phyloP scores from a whole-genome alignment of 2,329 filamentous ascomycete genomes.

The Bipolaris gigantea region DNA sequence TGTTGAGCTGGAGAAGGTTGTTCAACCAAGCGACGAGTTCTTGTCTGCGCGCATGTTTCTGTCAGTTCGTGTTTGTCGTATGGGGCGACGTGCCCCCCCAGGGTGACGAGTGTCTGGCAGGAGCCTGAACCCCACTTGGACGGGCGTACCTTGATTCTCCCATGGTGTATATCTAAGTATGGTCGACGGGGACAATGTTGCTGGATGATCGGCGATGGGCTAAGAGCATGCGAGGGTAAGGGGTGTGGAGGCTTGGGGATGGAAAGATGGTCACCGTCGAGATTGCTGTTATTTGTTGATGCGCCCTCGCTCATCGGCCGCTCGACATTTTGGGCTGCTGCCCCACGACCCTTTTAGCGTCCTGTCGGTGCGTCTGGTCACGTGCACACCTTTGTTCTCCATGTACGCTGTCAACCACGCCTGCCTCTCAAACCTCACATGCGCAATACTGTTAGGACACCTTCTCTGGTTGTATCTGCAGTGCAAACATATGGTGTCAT shows the following conservation, averaged over 20 bases:
- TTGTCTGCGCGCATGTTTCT: slow-evolving; percentile 65
- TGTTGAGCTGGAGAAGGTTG: slow-evolving; percentile 94
- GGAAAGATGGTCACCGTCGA: slow-evolving; percentile 11
- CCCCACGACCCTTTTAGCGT: slow-evolving; percentile 22
- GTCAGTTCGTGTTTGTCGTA: slow-evolving; percentile 22
- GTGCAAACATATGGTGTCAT: too few species aligned
- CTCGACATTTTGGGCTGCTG: slow-evolving; percentile 22
- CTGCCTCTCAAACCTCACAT: not conserved
- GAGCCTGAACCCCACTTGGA: slow-evolving; percentile 6
- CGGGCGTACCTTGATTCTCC: slow-evolving; percentile 63
- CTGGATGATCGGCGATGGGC: slow-evolving; percentile 7
- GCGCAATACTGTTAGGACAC: not conserved
- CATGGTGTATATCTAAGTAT: slow-evolving; percentile 49
- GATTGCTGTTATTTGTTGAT: slow-evolving; percentile 33
- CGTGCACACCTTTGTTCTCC: slow-evolving; percentile 5
- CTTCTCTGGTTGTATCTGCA: not conserved
- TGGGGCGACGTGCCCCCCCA: slow-evolving; percentile 13
- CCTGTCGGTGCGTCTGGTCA: slow-evolving; percentile 10
- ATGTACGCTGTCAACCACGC: not conserved
- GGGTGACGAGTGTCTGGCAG: not conserved
- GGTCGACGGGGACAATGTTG: not conserved
- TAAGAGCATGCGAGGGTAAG: slow-evolving; percentile 10
- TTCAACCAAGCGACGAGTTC: slow-evolving; percentile 97
- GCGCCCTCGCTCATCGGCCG: slow-evolving; percentile 16
- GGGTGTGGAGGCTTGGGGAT: slow-evolving; percentile 8